Evolutionary conservation across 306 rosid species (phyloP), one percentile per base, ranked within the genome.

Genomic region (Quercus ilex): DNA sequence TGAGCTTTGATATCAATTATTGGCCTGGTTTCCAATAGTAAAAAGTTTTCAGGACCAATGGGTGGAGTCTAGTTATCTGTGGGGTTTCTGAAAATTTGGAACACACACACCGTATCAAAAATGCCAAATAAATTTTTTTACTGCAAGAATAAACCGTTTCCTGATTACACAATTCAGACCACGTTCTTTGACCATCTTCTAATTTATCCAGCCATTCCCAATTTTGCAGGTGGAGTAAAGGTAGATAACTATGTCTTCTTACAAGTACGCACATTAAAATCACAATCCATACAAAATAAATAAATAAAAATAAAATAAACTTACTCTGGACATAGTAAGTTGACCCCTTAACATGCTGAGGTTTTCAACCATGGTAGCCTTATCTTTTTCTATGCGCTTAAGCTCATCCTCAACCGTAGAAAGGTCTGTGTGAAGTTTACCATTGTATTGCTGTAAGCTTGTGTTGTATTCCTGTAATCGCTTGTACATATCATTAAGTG

Each of bases 401-500:
- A 93, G 96, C 80, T 95, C 98, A 21, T 88, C 92, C 81, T 95
- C 98, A 52, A 79, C 96, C 1, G 91, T n/a, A 26, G 99, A 91
- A 80, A 95, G 98, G 85, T 95, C 99, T 1, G 91, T 85, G 63
- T 95, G 99, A 79, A 95, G 98, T 75, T 95, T 95, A 74, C 96
- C 96, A 75, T 95, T 95, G 83, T 95, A 95, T 59, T 93, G 96
- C 69, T 95, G 99, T 74, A 95, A 87, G 80, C 98, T 93, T 33
- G 99, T 90, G 80, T 93, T 93, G 86, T 95, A 95, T 55, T 95
- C 99, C 82, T 95, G 98, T 71, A 93, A 83, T 59, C 92, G 88
- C 89, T 91, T 95, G 82, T 95, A 93, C 99, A 95, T 95, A 53
- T 95, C 99, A 80, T 93, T 95, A 68, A 95, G 96, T 13, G 99